Percentiles rank a stretch among this genome's conserved stretches.
Conservation (phyloP, 176 grass and related monocot genomes). For the Phoenix roebelenii region DNA sequence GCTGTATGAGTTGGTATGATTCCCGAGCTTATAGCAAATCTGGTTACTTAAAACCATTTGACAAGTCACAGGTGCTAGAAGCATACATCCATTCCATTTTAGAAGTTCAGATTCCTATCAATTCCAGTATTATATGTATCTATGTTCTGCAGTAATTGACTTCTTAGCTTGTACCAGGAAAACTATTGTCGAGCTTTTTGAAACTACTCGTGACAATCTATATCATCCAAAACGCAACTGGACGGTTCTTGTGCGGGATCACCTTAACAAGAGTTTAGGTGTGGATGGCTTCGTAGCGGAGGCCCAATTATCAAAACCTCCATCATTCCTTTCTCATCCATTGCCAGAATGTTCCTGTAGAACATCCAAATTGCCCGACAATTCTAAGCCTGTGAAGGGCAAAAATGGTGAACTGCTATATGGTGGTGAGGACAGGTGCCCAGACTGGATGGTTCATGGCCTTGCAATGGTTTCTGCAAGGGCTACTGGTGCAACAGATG, state of each 20-base stretch:
- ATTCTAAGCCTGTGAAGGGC: constrained; percentile 24
- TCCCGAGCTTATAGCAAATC: no score
- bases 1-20: no score
- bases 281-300: constrained; percentile 38
- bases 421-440: constrained; percentile 58
- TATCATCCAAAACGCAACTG: constrained; percentile 85
- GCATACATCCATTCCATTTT: neutral
- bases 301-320: constrained; percentile 50
- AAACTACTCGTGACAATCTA: constrained; percentile 46
- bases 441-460: constrained; percentile 51
- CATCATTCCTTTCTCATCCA: constrained; percentile 73
- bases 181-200: constrained; percentile 51
- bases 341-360: constrained; percentile 74
- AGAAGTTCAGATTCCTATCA: neutral
- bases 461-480: constrained; percentile 22
- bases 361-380: constrained; percentile 22
- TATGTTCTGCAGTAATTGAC: neutral
- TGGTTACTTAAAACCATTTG: no score
- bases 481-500: constrained; percentile 43
- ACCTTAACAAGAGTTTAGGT: constrained; percentile 60
- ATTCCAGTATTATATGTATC: neutral
- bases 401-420: constrained; percentile 18
- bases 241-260: constrained; percentile 55
- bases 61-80: no score
- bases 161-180: constrained; percentile 46